phyloP scores from a whole-genome alignment of 306 rosid species.

The Cucumis hystrix region DNA sequence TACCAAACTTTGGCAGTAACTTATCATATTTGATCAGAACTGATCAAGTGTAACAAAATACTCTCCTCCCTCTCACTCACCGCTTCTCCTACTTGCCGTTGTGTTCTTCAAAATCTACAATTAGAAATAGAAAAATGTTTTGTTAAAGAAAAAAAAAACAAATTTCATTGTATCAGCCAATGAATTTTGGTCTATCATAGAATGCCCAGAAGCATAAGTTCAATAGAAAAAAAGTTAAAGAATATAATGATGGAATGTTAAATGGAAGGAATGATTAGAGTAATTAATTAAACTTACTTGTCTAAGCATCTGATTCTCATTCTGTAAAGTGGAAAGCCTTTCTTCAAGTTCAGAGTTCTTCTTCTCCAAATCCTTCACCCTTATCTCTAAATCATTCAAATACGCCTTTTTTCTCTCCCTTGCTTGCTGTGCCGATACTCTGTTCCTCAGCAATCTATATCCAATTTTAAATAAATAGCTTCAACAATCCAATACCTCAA shows the following conservation, averaged over 20 bases:
- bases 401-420: conserved; percentile 74
- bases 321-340: conserved; percentile 46
- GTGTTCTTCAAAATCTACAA: conserved; percentile 93
- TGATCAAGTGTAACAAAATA: not conserved
- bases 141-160: too few relatives aligned
- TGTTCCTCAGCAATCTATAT: conserved; percentile 53
- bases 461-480: not conserved
- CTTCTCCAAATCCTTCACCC: conserved; percentile 49
- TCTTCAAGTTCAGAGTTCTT: conserved; percentile 55
- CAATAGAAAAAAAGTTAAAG: too few relatives aligned
- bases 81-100: conserved; percentile 78
- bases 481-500: not conserved
- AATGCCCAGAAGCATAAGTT: not conserved
- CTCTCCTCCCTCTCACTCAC: conserved; percentile 3
- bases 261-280: not conserved
- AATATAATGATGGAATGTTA: not conserved
- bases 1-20: not conserved
- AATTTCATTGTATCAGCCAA: not conserved
- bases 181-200: not conserved
- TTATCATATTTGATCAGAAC: not conserved
- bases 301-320: conserved; percentile 18
- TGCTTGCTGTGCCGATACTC: conserved; percentile 88
- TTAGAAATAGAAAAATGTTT: not conserved
- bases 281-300: conserved; percentile 1
- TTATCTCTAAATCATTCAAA: conserved; percentile 54